These are phyloP conservation scores for Pythium pyrilobum DNA, from an alignment of 352 stramenopile genomes.

Conservation along the genomic window DNA sequence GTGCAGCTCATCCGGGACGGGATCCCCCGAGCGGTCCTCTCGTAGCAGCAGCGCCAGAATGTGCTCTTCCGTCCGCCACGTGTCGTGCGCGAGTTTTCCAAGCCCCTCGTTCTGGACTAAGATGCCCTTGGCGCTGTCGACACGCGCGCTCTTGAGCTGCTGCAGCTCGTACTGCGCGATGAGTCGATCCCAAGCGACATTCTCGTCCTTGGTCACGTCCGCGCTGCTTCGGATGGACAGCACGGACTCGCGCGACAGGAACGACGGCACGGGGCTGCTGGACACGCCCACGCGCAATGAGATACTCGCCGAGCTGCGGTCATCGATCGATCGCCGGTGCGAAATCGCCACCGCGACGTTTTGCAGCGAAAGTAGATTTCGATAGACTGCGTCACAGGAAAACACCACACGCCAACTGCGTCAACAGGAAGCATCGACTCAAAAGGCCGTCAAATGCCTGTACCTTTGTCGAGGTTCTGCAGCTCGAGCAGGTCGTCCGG, in stretches of 20 bases:
- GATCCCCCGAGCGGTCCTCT: slow-evolving; percentile 46
- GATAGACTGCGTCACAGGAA: slow-evolving; percentile 45
- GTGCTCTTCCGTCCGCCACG: slow-evolving; percentile 78
- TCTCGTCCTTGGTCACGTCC: slow-evolving; percentile 32
- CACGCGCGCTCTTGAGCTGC: slow-evolving; percentile 42
- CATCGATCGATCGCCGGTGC: slow-evolving; percentile 72
- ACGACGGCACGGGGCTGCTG: slow-evolving; percentile 7
- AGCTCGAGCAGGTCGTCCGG: slow-evolving; percentile 63
- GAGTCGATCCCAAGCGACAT: slow-evolving; percentile 55
- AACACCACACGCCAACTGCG: neutral
- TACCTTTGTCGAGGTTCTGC: slow-evolving; percentile 66
- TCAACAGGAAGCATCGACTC: neutral
- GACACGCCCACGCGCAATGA: slow-evolving; percentile 5
- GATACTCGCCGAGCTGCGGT: slow-evolving; percentile 52
- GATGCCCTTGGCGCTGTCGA: slow-evolving; percentile 21
- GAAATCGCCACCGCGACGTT: slow-evolving; percentile 65
- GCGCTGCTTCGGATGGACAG: slow-evolving; percentile 34
- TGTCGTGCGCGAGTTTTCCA: slow-evolving; percentile 60
- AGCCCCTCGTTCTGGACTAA: slow-evolving; percentile 38
- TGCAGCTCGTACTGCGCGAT: slow-evolving; percentile 68
- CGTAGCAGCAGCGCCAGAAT: slow-evolving; percentile 64
- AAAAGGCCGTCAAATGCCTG: neutral
- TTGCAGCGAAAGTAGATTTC: slow-evolving; percentile 75
- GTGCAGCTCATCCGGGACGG: slow-evolving; percentile 62
- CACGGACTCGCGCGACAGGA: slow-evolving; percentile 15